These are phyloP conservation scores for Penicillium sp. DNA, from an alignment of 2,329 filamentous ascomycete genomes.

Conservation along the genomic window DNA sequence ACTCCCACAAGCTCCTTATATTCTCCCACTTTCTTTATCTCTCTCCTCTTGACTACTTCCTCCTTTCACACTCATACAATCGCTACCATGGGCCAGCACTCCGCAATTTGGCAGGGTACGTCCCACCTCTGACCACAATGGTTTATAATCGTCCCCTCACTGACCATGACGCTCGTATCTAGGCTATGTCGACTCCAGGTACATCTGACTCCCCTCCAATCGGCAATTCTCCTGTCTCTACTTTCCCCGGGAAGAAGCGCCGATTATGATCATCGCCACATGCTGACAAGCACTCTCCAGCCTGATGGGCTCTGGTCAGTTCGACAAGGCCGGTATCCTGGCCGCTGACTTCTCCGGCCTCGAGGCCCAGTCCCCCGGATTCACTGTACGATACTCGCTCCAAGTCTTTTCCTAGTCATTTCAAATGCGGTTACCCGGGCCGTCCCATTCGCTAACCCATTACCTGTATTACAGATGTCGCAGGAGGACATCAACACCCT, in stretches of 20 bases:
- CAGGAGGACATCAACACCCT: conserved; percentile 54
- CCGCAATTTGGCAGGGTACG: conserved; percentile 36
- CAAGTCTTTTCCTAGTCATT: neutral
- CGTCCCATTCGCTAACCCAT: neutral
- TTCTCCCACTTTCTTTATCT: conserved; percentile 6
- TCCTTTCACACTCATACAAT: conserved; percentile 11
- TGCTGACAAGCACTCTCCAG: conserved; percentile 44
- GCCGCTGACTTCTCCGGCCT: conserved; percentile 71
- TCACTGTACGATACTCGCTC: conserved; percentile 57
- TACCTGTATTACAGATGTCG: conserved; percentile 39
- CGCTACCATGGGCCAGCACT: conserved; percentile 32
- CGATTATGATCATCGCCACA: conserved; percentile 8
- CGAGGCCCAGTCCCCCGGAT: conserved; percentile 67
- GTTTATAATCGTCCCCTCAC: conserved; percentile 4
- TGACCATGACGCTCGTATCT: conserved; percentile 16
- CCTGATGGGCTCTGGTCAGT: conserved; percentile 70
- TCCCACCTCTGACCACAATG: neutral
- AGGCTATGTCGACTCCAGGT: conserved; percentile 62
- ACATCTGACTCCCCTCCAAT: conserved; percentile 22
- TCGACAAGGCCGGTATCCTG: conserved; percentile 82
- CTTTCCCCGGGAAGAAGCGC: conserved; percentile 5
- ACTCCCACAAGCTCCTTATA: conserved; percentile 19
- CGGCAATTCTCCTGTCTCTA: conserved; percentile 3
- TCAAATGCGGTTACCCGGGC: neutral
- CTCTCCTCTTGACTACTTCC: conserved; percentile 1